These are phyloP conservation scores for Cladosporium austrohemisphaericum DNA, from an alignment of 2,329 filamentous ascomycete species.

Conservation along the genomic window DNA sequence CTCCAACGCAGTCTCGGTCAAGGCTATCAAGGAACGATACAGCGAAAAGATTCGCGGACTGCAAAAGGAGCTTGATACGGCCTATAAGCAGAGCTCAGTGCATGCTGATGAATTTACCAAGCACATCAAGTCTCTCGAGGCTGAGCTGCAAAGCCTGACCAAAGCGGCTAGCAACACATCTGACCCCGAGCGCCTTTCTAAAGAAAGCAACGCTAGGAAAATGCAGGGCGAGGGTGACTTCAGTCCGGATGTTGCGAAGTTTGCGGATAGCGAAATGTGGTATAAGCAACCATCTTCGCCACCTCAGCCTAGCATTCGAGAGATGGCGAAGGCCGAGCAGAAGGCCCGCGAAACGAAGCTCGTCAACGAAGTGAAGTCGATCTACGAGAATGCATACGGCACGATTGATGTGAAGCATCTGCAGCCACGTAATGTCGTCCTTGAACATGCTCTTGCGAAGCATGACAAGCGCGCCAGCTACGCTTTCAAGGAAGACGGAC, in stretches of 20 bases:
- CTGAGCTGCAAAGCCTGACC: slow-evolving; percentile 4
- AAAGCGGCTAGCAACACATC: not conserved
- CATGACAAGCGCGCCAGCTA: slow-evolving; percentile 24
- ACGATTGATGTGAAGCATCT: slow-evolving; percentile 30
- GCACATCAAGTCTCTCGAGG: slow-evolving; percentile 12
- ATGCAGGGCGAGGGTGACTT: slow-evolving; percentile 38
- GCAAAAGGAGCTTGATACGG: slow-evolving; percentile 22
- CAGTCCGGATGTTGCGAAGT: slow-evolving; percentile 34
- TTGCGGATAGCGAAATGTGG: slow-evolving; percentile 33
- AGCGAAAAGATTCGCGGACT: slow-evolving; percentile 22
- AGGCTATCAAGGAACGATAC: slow-evolving; percentile 20
- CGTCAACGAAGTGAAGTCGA: slow-evolving; percentile 37
- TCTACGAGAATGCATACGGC: slow-evolving; percentile 44
- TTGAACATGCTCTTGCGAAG: slow-evolving; percentile 25
- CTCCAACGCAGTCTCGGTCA: slow-evolving; percentile 16
- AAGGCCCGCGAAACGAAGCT: slow-evolving; percentile 33
- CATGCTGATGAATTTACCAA: slow-evolving; percentile 14
- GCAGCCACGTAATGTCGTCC: slow-evolving; percentile 17
- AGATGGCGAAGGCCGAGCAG: slow-evolving; percentile 23
- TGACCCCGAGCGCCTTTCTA: not conserved
- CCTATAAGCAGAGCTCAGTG: slow-evolving; percentile 24
- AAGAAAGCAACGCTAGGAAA: slow-evolving; percentile 6
- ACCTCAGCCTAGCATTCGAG: slow-evolving; percentile 16
- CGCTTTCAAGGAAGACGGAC: slow-evolving; percentile 20
- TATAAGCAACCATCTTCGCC: slow-evolving; percentile 33